phyloP scores from a whole-genome alignment of 2,329 filamentous ascomycete species.

The Lasiodiplodia sp. region DNA sequence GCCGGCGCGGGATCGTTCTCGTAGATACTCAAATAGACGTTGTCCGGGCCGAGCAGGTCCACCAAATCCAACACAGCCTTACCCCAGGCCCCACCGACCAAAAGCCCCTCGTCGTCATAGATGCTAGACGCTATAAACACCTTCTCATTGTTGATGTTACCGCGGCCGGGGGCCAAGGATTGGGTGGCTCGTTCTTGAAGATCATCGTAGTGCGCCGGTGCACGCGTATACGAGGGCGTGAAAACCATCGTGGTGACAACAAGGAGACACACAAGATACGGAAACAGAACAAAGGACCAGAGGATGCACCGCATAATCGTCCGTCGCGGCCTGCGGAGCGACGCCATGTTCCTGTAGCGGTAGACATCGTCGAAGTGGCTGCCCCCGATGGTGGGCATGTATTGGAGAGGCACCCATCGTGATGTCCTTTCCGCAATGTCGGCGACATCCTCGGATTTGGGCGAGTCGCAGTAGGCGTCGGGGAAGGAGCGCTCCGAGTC shows the following conservation, averaged over 20 bases:
- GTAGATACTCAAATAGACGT: conserved; percentile 76
- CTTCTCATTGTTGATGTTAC: conserved; percentile 66
- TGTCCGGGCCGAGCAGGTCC: conserved; percentile 69
- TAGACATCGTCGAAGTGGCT: conserved; percentile 17
- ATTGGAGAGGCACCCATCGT: conserved; percentile 24
- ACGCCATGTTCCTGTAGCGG: conserved; percentile 25
- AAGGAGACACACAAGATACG: conserved; percentile 44
- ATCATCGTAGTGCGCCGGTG: conserved; percentile 60
- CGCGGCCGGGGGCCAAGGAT: conserved; percentile 47
- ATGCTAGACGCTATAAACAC: conserved; percentile 78
- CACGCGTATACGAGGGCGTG: conserved; percentile 63
- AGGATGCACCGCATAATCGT: conserved; percentile 34
- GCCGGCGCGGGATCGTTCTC: conserved; percentile 71
- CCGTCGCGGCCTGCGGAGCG: conserved; percentile 25
- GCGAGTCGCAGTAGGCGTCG: conserved; percentile 24
- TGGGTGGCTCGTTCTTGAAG: conserved; percentile 46
- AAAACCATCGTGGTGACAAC: conserved; percentile 56
- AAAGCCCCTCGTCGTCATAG: conserved; percentile 67
- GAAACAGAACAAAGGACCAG: conserved; percentile 42
- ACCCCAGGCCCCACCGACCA: conserved; percentile 72
- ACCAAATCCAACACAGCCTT: conserved; percentile 66
- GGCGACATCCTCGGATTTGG: conserved; percentile 19
- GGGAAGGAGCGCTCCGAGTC: conserved; percentile 26
- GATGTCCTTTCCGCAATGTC: conserved; percentile 17
- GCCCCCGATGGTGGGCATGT: conserved; percentile 28